Conservation (phyloP, 176 grass and related monocot genomes). For the Eremochloa ophiuroides region DNA sequence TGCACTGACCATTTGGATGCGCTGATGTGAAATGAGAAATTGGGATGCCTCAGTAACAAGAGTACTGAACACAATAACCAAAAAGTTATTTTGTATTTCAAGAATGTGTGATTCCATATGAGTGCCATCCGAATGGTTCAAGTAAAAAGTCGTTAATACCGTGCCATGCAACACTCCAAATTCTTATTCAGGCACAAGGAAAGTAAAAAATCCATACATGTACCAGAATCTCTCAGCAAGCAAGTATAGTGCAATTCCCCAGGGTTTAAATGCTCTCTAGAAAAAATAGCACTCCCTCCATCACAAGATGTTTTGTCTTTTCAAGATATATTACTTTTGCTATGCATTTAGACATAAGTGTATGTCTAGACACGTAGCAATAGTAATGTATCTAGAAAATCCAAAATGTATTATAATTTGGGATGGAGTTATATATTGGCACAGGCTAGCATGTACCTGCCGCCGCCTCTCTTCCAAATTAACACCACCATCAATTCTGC, state of each 20-base stretch:
- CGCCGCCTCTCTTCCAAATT: slow-evolving; percentile 66
- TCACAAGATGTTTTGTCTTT: too few species aligned
- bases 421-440: background rate
- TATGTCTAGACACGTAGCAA: too few species aligned
- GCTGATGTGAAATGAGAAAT: background rate
- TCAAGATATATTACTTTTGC: too few species aligned
- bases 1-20: background rate
- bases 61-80: background rate
- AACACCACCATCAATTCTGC: slow-evolving; percentile 88
- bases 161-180: background rate
- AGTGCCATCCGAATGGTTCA: background rate
- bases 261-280: background rate
- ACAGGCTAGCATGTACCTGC: slow-evolving; percentile 47
- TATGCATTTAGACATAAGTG: too few species aligned
- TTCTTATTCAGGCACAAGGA: background rate
- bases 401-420: too few species aligned
- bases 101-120: background rate
- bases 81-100: background rate
- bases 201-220: background rate
- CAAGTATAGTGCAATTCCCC: background rate
- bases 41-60: background rate
- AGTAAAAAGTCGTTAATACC: background rate
- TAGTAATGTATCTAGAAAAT: too few species aligned
- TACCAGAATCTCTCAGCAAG: background rate
- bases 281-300: background rate